Percentiles rank a stretch among this genome's conserved stretches.
Evolutionary conservation across 1,284 basidiomycete species (phyloP).

Genomic region (Cryptococcus hybrid): DNA sequence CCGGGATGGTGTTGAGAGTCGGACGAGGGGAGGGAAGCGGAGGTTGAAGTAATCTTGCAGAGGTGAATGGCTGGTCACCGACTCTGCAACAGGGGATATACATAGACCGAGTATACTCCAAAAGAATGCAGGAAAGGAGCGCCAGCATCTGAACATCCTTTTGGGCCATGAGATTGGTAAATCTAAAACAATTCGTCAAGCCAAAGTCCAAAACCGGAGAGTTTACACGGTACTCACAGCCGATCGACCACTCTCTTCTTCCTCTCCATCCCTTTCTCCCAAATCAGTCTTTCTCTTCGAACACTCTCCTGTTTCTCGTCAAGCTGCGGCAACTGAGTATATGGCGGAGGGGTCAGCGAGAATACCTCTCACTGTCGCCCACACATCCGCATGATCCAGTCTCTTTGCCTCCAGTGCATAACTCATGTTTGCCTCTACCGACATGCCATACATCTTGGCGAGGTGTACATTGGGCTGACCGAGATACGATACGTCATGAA

Average conservation of each 20-base stretch:
- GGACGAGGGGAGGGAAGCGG: slow-evolving; percentile 14
- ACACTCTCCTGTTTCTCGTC: slow-evolving; percentile 1
- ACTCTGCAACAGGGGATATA: slow-evolving; percentile 22
- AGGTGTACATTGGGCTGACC: slow-evolving; percentile 61
- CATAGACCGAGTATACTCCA: slow-evolving; percentile 44
- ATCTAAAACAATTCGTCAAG: slow-evolving; percentile 52
- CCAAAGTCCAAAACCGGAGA: slow-evolving; percentile 7
- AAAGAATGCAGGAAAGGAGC: slow-evolving; percentile 67
- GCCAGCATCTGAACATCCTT: slow-evolving; percentile 81
- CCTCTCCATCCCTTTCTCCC: slow-evolving; percentile 35
- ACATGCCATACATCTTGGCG: slow-evolving; percentile 58
- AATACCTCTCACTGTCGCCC: slow-evolving; percentile 61
- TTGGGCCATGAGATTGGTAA: slow-evolving; percentile 60
- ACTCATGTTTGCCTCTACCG: slow-evolving; percentile 58
- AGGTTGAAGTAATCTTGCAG: slow-evolving; percentile 46
- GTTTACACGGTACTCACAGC: background rate
- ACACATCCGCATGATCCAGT: slow-evolving; percentile 70
- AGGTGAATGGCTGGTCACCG: slow-evolving; percentile 28
- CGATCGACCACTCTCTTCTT: slow-evolving; percentile 33
- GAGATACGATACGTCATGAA: slow-evolving; percentile 61
- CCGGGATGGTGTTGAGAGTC: slow-evolving; percentile 5
- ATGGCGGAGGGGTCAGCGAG: slow-evolving; percentile 40
- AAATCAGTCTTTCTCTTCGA: slow-evolving; percentile 31
- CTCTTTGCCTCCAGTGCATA: slow-evolving; percentile 62
- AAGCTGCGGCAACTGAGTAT: slow-evolving; percentile 16